A percentile compares a stretch with the other conserved stretches of the same genome.
Conservation (phyloP, 75 land plant genomes). For the Ceratopteris richardii region DNA sequence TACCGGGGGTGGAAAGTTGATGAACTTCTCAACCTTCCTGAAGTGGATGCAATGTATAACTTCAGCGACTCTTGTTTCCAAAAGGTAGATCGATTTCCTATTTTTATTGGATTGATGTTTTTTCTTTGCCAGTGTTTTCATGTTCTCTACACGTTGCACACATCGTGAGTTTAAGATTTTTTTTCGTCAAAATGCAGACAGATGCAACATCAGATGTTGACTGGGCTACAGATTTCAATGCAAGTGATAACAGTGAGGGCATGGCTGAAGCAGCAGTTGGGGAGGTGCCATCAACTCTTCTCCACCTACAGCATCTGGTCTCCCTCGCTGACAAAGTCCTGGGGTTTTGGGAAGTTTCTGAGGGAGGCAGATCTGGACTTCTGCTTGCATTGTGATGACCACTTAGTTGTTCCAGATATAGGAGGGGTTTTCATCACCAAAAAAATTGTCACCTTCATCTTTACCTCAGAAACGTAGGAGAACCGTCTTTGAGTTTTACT, state of each 20-base stretch:
- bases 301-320: conserved; percentile 1
- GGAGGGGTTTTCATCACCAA: conserved; percentile 1
- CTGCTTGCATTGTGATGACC: background rate
- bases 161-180: no score
- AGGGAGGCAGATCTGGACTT: background rate
- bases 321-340: background rate
- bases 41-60: background rate
- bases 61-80: background rate
- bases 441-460: background rate
- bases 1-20: conserved; percentile 5
- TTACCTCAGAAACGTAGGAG: background rate
- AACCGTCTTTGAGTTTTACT: background rate
- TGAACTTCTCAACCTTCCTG: background rate
- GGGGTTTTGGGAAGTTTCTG: background rate
- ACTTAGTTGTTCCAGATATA: conserved; percentile 3
- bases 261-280: background rate
- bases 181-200: background rate
- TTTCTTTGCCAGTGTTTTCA: no score
- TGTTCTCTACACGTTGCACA: no score
- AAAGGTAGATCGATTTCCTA: no score
- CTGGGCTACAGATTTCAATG: background rate
- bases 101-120: no score
- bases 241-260: background rate
- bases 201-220: conserved; percentile 1
- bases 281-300: conserved; percentile 2